These are phyloP conservation scores for Barnettozyma hawaiiensis DNA, from an alignment of 1,139 yeast species.

Conservation along the genomic window DNA sequence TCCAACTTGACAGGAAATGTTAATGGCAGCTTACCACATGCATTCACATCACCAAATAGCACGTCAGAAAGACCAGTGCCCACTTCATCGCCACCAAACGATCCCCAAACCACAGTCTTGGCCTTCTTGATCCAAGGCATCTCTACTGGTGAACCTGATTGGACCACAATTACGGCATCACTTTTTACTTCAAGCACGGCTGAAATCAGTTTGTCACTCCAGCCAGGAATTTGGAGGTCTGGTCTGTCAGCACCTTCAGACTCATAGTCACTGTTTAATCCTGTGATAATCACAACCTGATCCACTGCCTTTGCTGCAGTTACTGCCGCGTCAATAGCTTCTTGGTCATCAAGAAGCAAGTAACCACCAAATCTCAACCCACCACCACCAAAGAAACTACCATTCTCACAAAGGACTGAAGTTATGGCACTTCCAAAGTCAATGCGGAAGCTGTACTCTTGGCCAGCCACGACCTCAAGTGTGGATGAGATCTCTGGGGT, in stretches of 20 bases:
- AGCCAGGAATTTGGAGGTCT: slow-evolving; percentile 39
- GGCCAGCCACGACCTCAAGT: slow-evolving; percentile 37
- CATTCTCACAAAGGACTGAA: slow-evolving; percentile 26
- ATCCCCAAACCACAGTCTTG: slow-evolving; percentile 45
- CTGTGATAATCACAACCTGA: slow-evolving; percentile 41
- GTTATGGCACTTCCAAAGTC: slow-evolving; percentile 52
- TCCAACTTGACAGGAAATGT: slow-evolving; percentile 46
- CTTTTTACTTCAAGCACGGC: slow-evolving; percentile 44
- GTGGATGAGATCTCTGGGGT: slow-evolving; percentile 42
- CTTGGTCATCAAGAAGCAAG: slow-evolving; percentile 27
- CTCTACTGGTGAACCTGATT: slow-evolving; percentile 58
- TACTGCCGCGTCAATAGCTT: slow-evolving; percentile 36
- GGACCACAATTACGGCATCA: slow-evolving; percentile 50
- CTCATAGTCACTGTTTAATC: slow-evolving; percentile 46
- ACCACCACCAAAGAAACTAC: slow-evolving; percentile 35
- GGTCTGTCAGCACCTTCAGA: slow-evolving; percentile 35
- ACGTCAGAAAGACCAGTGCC: slow-evolving; percentile 53
- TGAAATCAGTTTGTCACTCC: slow-evolving; percentile 41
- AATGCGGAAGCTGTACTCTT: slow-evolving; percentile 38
- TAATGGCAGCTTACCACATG: slow-evolving; percentile 57
- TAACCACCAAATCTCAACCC: slow-evolving; percentile 35
- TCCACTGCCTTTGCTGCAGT: slow-evolving; percentile 41
- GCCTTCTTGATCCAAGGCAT: slow-evolving; percentile 51
- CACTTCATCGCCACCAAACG: slow-evolving; percentile 44
- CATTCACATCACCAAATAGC: slow-evolving; percentile 57